Evolutionary conservation across 768 basidiomycete genomes (phyloP), one percentile per base, ranked within the genome.

Genomic region (Pleurotus cornucopiae): DNA sequence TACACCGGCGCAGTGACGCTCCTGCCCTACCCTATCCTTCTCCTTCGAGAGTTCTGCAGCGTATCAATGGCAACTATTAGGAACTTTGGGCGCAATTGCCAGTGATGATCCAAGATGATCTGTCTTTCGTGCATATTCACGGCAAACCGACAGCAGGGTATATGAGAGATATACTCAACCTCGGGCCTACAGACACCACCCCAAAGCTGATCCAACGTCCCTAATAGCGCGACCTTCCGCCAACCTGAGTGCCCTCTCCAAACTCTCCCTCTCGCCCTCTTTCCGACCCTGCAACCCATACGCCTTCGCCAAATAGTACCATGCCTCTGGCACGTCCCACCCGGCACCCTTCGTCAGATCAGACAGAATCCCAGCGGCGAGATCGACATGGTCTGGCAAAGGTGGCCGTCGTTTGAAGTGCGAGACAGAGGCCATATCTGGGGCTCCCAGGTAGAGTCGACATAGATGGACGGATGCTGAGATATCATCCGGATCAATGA

Each of bases 241-340:
- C 54, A 89, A 68, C 57, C 73, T 70, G 61, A 96, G 67, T 14
- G 94, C 93, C 61, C 75, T 82, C 45, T 72, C 75, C 57, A 95
- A 71, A 63, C 89, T 89, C 67, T 94, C 90, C 54, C 81, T 76
- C 63, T 91, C 89, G 49, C 82, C 75, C 49, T 84, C 86, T 59
- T 80, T 82, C 49, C 87, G 79, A 2, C 81, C 87, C 63, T 91
- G 91, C 61, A 85, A 65, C 47, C 86, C 84, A 64, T 89, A 89
- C 20, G 87, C 88, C 63, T 86, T 91, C 5, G 86, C 91, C 12
- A 98, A 78, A 67, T 85, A 90, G 69, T 89, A 96, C 96, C 96
- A 99, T 21, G 90, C 95, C 67, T 98, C 96, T 0, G 94, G 83
- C 1, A 89, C 81, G 67, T 97, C 88, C 94, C 94, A 98, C 9